Percentiles rank a stretch among this genome's conserved stretches.
Conservation (phyloP, 352 stramenopile genomes). For the Phytophthora pisi region DNA sequence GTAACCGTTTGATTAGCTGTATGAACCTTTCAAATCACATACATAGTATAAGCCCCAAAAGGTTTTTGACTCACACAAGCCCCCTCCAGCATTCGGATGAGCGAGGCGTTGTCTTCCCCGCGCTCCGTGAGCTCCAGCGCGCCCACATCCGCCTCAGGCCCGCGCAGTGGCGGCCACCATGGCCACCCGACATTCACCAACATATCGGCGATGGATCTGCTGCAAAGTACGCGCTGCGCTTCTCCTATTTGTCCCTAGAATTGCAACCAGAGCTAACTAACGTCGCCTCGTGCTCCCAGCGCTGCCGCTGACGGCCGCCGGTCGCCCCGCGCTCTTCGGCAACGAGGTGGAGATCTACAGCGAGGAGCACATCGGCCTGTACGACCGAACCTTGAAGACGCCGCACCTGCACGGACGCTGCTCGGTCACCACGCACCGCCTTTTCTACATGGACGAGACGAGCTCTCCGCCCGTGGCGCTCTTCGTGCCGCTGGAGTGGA, state of each 20-base stretch:
- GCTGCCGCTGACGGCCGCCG: constrained; percentile 70
- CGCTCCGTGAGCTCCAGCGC: constrained; percentile 30
- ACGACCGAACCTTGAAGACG: constrained; percentile 84
- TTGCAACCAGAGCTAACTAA: constrained; percentile 10
- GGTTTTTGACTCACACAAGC: background rate
- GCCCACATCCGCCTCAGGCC: constrained; percentile 7
- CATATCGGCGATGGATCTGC: constrained; percentile 62
- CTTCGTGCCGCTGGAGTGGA: constrained; percentile 76
- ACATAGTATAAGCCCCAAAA: constrained; percentile 1
- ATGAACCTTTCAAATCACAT: constrained; percentile 11
- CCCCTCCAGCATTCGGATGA: constrained; percentile 25
- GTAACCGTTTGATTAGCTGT: constrained; percentile 7
- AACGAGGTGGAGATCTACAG: constrained; percentile 90
- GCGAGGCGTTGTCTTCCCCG: constrained; percentile 37
- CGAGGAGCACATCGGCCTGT: constrained; percentile 83
- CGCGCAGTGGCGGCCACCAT: constrained; percentile 17
- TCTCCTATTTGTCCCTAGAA: background rate
- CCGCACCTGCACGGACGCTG: constrained; percentile 69
- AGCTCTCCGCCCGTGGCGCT: constrained; percentile 59
- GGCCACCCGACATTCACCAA: constrained; percentile 20
- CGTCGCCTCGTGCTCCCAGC: constrained; percentile 33
- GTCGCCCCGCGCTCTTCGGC: constrained; percentile 72
- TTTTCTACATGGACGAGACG: constrained; percentile 82
- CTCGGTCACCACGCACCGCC: constrained; percentile 81
- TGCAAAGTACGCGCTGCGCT: constrained; percentile 54